Conservation (phyloP, 169 alveolate species). For the Plasmodium vivax region DNA sequence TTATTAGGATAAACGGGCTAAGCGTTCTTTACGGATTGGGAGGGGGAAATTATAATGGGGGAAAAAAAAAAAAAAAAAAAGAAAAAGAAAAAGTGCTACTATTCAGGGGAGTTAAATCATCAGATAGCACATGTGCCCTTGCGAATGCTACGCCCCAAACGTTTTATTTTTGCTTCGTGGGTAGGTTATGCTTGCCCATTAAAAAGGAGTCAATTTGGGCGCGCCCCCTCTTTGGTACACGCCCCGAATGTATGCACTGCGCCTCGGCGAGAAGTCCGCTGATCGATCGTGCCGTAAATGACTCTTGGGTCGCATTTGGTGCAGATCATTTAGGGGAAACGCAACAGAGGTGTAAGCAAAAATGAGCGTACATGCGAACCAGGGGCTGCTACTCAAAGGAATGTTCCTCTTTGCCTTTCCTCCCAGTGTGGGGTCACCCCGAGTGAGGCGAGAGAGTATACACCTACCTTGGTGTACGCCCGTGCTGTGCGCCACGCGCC, state of each 20-base stretch:
- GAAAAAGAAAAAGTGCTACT: background rate
- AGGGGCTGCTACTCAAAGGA: background rate
- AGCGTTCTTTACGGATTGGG: background rate
- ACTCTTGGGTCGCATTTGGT: background rate
- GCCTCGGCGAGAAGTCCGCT: background rate
- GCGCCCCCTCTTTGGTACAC: background rate
- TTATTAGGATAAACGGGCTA: background rate
- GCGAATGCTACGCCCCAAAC: background rate
- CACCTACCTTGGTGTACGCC: background rate
- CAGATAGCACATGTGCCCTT: background rate
- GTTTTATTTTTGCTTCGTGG: background rate
- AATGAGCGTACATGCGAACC: background rate
- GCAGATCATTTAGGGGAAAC: background rate
- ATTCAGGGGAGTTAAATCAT: background rate
- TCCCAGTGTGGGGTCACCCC: background rate
- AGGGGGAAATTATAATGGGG: background rate
- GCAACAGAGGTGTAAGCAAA: background rate
- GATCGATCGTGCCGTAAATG: background rate
- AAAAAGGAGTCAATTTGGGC: background rate
- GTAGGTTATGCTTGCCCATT: background rate
- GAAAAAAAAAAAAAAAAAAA: background rate
- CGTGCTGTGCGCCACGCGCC: background rate
- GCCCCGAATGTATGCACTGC: background rate
- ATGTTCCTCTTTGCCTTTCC: background rate
- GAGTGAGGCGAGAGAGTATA: background rate